phyloP scores from a whole-genome alignment of 192 early-diverging fungal genomes.

The Funneliformis mosseae region DNA sequence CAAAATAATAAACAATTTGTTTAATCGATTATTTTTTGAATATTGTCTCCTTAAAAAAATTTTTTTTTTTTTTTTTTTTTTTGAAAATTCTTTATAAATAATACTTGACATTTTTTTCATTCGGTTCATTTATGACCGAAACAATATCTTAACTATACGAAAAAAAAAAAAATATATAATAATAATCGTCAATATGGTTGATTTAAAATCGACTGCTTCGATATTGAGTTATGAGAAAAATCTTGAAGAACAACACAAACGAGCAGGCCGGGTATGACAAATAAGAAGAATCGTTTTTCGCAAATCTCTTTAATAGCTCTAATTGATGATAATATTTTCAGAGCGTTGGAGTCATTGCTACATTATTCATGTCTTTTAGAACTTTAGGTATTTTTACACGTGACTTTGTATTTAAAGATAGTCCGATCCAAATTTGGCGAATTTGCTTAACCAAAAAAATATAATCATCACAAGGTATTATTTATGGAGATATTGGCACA shows the following conservation, averaged over 20 bases:
- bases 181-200: too few relatives aligned
- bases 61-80: too few relatives aligned
- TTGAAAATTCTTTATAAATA: too few relatives aligned
- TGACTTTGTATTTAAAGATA: neutral
- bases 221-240: too few relatives aligned
- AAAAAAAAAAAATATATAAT: too few relatives aligned
- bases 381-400: neutral
- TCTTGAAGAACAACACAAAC: neutral
- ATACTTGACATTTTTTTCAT: too few relatives aligned
- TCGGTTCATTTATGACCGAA: too few relatives aligned
- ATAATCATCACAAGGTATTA: conserved; percentile 24
- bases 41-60: too few relatives aligned
- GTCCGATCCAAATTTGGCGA: neutral
- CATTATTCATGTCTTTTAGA: neutral
- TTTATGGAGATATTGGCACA: conserved; percentile 60
- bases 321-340: neutral
- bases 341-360: neutral
- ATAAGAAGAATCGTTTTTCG: neutral
- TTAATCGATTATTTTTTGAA: too few relatives aligned
- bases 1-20: too few relatives aligned
- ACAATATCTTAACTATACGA: too few relatives aligned
- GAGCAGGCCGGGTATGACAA: neutral
- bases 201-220: too few relatives aligned
- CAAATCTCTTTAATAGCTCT: neutral
- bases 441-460: neutral